Conservation (phyloP, 352 stramenopile genomes). For the Phytophthora hybrid region DNA sequence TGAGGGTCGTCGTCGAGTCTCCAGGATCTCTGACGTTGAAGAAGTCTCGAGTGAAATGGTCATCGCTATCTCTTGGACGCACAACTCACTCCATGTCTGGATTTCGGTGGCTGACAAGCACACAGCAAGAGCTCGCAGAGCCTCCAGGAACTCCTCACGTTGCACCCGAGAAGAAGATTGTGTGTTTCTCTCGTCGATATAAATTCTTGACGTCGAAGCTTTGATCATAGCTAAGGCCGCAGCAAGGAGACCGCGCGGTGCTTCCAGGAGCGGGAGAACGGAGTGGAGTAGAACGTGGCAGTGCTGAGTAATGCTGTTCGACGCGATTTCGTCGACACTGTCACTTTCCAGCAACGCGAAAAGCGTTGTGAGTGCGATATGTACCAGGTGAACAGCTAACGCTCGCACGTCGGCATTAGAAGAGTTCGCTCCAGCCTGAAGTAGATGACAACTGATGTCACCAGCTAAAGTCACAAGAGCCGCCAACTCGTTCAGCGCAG, state of each 20-base stretch:
- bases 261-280: constrained; percentile 47
- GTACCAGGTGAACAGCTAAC: constrained; percentile 39
- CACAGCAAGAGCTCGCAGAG: constrained; percentile 34
- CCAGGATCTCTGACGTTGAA: constrained; percentile 4
- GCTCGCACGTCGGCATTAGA: constrained; percentile 21
- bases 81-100: constrained; percentile 62
- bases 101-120: constrained; percentile 42
- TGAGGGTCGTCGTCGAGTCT: constrained; percentile 8
- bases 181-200: constrained; percentile 6
- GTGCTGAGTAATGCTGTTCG: constrained; percentile 40
- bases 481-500: constrained; percentile 30
- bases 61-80: constrained; percentile 62
- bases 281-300: constrained; percentile 65
- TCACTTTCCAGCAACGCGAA: constrained; percentile 30
- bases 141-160: constrained; percentile 21
- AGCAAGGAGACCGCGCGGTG: constrained; percentile 25
- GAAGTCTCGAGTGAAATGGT: constrained; percentile 43
- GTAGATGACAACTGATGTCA: constrained; percentile 36
- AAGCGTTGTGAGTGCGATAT: constrained; percentile 31
- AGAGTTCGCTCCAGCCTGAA: constrained; percentile 11
- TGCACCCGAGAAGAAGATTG: constrained; percentile 3
- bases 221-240: constrained; percentile 23
- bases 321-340: constrained; percentile 22
- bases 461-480: constrained; percentile 38
- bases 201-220: constrained; percentile 15